These are phyloP conservation scores for Wallacemonas rigidus DNA, from an alignment of 208 protist species.

Conservation along the genomic window DNA sequence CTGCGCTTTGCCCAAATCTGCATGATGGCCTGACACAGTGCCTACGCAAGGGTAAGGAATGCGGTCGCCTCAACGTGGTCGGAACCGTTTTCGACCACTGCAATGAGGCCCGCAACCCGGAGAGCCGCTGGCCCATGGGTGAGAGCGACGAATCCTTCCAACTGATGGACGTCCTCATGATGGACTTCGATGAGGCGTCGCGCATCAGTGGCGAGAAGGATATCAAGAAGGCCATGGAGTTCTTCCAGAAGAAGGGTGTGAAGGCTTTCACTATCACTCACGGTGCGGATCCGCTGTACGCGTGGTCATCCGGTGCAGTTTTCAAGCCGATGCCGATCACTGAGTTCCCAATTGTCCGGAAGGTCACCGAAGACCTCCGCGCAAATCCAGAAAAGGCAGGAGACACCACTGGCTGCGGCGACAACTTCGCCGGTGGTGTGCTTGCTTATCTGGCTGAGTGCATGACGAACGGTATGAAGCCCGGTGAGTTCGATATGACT, in stretches of 20 bases:
- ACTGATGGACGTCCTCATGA: conserved; percentile 40
- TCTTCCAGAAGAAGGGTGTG: conserved; percentile 33
- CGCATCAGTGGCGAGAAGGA: conserved; percentile 24
- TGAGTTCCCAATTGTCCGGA: conserved; percentile 25
- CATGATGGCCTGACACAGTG: conserved; percentile 33
- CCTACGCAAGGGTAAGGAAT: conserved; percentile 20
- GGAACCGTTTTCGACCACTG: conserved; percentile 33
- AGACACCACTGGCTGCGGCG: conserved; percentile 32
- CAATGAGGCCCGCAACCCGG: conserved; percentile 23
- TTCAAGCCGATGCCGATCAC: conserved; percentile 27
- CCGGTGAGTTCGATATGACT: conserved; percentile 24
- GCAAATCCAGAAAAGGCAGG: conserved; percentile 17
- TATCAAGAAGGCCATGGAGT: conserved; percentile 22
- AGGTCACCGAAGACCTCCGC: conserved; percentile 19
- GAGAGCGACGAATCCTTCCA: conserved; percentile 38
- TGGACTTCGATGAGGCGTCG: conserved; percentile 35
- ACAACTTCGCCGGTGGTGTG: conserved; percentile 35
- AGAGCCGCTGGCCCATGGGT: conserved; percentile 29
- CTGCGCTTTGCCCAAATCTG: conserved; percentile 22
- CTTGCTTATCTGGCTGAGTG: conserved; percentile 20
- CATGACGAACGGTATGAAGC: conserved; percentile 15
- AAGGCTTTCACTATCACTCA: conserved; percentile 33
- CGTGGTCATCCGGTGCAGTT: conserved; percentile 28
- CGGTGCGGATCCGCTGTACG: conserved; percentile 21
- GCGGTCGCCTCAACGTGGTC: conserved; percentile 30